A percentile compares a stretch with the other conserved stretches of the same genome.
Conservation (phyloP, 768 basidiomycete species). For the Cyathus striatus region DNA sequence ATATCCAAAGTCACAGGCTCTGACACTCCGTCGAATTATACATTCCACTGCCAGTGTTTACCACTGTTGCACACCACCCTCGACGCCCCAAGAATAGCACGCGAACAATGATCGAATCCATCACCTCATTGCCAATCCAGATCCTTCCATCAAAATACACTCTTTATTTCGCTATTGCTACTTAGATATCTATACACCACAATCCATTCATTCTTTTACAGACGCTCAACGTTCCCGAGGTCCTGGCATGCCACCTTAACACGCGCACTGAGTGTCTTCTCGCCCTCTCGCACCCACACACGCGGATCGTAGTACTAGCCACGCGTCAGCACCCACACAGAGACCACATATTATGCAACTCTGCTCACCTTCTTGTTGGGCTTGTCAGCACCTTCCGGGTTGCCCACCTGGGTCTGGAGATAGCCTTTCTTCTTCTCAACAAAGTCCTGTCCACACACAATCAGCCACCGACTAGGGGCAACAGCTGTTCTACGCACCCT, state of each 20-base stretch:
- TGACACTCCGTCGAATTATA: too few species aligned
- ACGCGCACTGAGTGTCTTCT: conserved; percentile 84
- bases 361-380: conserved; percentile 92
- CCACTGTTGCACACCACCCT: too few species aligned
- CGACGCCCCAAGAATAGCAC: too few species aligned
- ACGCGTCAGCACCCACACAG: conserved; percentile 4
- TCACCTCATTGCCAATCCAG: too few species aligned
- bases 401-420: conserved; percentile 87
- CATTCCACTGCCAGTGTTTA: too few species aligned
- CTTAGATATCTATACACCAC: too few species aligned
- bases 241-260: conserved; percentile 92
- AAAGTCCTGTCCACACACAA: conserved; percentile 58
- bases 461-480: background rate
- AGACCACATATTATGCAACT: background rate
- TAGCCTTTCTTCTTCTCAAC: conserved; percentile 82
- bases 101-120: too few species aligned
- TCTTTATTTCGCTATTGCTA: too few species aligned
- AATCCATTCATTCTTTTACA: too few species aligned
- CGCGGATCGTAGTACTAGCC: conserved; percentile 87
- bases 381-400: conserved; percentile 95
- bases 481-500: conserved; percentile 37
- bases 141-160: too few species aligned
- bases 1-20: too few species aligned
- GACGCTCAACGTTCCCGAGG: conserved; percentile 56
- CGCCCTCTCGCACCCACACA: conserved; percentile 98